These are phyloP conservation scores for Penicillium capsulatum DNA, from an alignment of 2,329 filamentous ascomycete species.

Conservation along the genomic window DNA sequence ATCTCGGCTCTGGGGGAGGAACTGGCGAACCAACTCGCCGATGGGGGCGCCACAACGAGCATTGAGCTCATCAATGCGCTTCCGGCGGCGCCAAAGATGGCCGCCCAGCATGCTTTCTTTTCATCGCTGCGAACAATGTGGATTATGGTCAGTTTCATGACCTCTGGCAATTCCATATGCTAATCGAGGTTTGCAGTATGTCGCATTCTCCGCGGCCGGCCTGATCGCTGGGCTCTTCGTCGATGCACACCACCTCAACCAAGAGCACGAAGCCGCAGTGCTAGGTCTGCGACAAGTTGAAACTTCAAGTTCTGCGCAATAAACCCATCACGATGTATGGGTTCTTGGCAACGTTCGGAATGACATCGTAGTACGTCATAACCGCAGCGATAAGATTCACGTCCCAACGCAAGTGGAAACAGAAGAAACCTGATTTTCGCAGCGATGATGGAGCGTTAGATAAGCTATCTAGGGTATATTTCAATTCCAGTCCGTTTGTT, in stretches of 20 bases:
- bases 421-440: conserved; percentile 9
- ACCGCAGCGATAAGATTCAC: background rate
- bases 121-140: conserved; percentile 4
- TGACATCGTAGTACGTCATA: conserved; percentile 15
- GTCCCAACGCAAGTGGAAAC: background rate
- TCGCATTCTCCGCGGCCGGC: conserved; percentile 3
- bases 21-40: conserved; percentile 6
- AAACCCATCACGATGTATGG: too few species aligned
- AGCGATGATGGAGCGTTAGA: too few species aligned
- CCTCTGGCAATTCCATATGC: background rate
- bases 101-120: conserved; percentile 4
- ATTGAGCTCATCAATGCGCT: conserved; percentile 6
- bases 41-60: conserved; percentile 3
- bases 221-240: conserved; percentile 2
- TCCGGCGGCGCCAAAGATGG: conserved; percentile 1
- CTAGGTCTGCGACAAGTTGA: too few species aligned
- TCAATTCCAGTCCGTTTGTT: too few species aligned
- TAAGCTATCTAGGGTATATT: too few species aligned
- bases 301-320: too few species aligned
- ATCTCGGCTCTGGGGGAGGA: conserved; percentile 12
- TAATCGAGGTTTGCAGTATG: conserved; percentile 2
- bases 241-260: too few species aligned
- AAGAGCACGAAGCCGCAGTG: background rate
- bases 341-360: conserved; percentile 6
- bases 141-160: conserved; percentile 3